Percentiles rank a stretch among this genome's conserved stretches.
These are phyloP conservation scores for Picochlorum sp. DNA, from an alignment of 139 green algal genomes.

Conservation along the genomic window DNA sequence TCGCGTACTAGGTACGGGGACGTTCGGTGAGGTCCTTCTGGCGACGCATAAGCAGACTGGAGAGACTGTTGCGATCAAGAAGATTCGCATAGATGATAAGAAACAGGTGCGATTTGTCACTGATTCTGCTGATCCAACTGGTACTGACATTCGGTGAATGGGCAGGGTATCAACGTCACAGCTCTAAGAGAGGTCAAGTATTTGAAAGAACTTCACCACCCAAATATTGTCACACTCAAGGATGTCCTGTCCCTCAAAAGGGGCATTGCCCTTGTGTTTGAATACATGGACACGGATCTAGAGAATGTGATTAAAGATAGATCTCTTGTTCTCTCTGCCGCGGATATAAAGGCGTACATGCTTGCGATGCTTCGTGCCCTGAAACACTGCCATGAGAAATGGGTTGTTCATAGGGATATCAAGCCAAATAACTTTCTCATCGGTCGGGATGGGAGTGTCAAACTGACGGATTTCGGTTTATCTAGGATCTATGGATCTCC, in stretches of 20 bases:
- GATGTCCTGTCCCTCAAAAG: slow-evolving; percentile 69
- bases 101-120: not conserved
- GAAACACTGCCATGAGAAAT: slow-evolving; percentile 56
- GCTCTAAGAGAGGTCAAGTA: slow-evolving; percentile 87
- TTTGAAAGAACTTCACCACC: slow-evolving; percentile 66
- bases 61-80: slow-evolving; percentile 82
- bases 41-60: slow-evolving; percentile 78
- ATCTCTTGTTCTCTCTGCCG: slow-evolving; percentile 49
- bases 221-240: slow-evolving; percentile 65
- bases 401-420: slow-evolving; percentile 81
- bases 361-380: slow-evolving; percentile 59
- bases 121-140: not conserved
- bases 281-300: slow-evolving; percentile 75
- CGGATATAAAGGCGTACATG: slow-evolving; percentile 86
- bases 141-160: no score
- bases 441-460: slow-evolving; percentile 49
- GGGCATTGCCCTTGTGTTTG: slow-evolving; percentile 58
- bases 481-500: slow-evolving; percentile 60
- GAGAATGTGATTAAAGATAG: slow-evolving; percentile 76
- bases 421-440: slow-evolving; percentile 90
- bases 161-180: slow-evolving; percentile 78
- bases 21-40: slow-evolving; percentile 69
- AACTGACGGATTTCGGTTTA: slow-evolving; percentile 87
- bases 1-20: slow-evolving; percentile 54
- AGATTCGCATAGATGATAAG: slow-evolving; percentile 61